A percentile compares a stretch with the other conserved stretches of the same genome.
phyloP scores from a whole-genome alignment of 805 yeast genomes.

The Pichia nakasei region DNA sequence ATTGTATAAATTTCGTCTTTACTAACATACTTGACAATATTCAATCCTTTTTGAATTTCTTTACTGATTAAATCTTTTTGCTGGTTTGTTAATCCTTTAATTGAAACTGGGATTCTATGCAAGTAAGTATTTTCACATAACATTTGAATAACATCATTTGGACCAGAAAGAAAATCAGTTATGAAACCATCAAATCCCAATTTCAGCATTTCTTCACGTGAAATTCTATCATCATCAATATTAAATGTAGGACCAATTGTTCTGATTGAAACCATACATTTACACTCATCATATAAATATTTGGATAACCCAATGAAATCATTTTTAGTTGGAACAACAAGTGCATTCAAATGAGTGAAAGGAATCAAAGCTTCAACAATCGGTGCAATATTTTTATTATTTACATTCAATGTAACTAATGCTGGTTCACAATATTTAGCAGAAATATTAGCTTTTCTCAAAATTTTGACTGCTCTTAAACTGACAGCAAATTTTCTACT shows the following conservation, averaged over 20 bases:
- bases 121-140: slow-evolving; percentile 46
- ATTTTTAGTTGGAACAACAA: slow-evolving; percentile 48
- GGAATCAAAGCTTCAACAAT: slow-evolving; percentile 52
- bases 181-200: slow-evolving; percentile 78
- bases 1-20: slow-evolving; percentile 47
- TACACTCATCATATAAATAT: slow-evolving; percentile 30
- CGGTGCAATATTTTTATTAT: slow-evolving; percentile 39
- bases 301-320: slow-evolving; percentile 41
- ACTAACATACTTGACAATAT: slow-evolving; percentile 50
- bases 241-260: slow-evolving; percentile 23
- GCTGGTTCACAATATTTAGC: slow-evolving; percentile 65
- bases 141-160: slow-evolving; percentile 62
- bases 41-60: slow-evolving; percentile 33
- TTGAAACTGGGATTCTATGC: slow-evolving; percentile 55
- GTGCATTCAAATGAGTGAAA: slow-evolving; percentile 44
- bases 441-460: slow-evolving; percentile 30
- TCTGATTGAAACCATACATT: slow-evolving; percentile 44
- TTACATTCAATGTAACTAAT: slow-evolving; percentile 49
- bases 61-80: slow-evolving; percentile 29
- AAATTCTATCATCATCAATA: slow-evolving; percentile 7
- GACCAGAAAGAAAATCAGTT: slow-evolving; percentile 66
- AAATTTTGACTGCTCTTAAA: slow-evolving; percentile 31
- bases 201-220: slow-evolving; percentile 21
- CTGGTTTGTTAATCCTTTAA: slow-evolving; percentile 32
- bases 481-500: slow-evolving; percentile 18